Conservation (phyloP, 495 filamentous ascomycete genomes). For the Daldinia concentrica region DNA sequence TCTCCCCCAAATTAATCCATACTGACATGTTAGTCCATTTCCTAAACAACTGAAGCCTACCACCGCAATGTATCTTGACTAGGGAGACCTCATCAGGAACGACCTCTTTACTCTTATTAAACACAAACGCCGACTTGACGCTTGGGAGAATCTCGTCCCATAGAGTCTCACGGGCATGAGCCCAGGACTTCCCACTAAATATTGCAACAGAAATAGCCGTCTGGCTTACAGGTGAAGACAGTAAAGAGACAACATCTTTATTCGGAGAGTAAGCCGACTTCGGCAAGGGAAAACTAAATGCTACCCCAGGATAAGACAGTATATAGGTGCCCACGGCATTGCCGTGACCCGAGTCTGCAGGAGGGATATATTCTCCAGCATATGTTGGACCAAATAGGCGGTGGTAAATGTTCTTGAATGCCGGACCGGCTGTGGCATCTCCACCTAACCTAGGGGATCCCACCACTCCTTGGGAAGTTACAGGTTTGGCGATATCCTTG, state of each 20-base stretch:
- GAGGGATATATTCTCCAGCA: slow-evolving; percentile 84
- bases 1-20: slow-evolving; percentile 77
- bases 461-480: slow-evolving; percentile 55
- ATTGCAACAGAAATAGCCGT: slow-evolving; percentile 85
- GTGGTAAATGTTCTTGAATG: slow-evolving; percentile 91
- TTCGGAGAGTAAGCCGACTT: slow-evolving; percentile 78
- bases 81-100: slow-evolving; percentile 83
- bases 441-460: slow-evolving; percentile 45
- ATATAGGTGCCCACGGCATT: slow-evolving; percentile 71
- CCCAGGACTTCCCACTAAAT: slow-evolving; percentile 89
- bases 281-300: slow-evolving; percentile 87
- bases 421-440: slow-evolving; percentile 68
- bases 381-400: slow-evolving; percentile 90
- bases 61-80: slow-evolving; percentile 76
- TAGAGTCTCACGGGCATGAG: slow-evolving; percentile 75
- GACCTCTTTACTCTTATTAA: slow-evolving; percentile 69
- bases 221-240: slow-evolving; percentile 79
- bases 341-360: slow-evolving; percentile 46
- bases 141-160: slow-evolving; percentile 78
- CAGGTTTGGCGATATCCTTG: slow-evolving; percentile 78
- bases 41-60: slow-evolving; percentile 78
- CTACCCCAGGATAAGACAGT: slow-evolving; percentile 91
- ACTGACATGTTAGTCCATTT: slow-evolving; percentile 65
- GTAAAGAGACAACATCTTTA: slow-evolving; percentile 84
- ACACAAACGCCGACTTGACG: slow-evolving; percentile 61